These are phyloP conservation scores for Tetracladium marchalianum DNA, from an alignment of 495 filamentous ascomycete species.

Conservation along the genomic window DNA sequence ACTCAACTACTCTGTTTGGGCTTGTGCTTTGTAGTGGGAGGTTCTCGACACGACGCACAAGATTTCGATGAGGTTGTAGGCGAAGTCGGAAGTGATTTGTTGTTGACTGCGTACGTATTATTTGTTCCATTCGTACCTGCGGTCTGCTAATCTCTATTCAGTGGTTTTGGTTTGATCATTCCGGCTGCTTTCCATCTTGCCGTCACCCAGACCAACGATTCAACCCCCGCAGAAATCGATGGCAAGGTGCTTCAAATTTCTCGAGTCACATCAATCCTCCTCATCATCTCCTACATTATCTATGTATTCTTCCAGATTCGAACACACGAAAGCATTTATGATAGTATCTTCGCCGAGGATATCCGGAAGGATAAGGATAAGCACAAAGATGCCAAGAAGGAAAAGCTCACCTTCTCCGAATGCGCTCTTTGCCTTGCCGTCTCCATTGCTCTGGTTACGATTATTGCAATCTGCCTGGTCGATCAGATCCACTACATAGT, in stretches of 20 bases:
- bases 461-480: constrained; percentile 78
- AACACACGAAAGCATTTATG: constrained; percentile 74
- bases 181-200: constrained; percentile 69
- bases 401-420: constrained; percentile 73
- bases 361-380: constrained; percentile 59
- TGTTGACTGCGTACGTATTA: constrained; percentile 59
- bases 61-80: constrained; percentile 66
- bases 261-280: constrained; percentile 63
- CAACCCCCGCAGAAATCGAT: constrained; percentile 26
- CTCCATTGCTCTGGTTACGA: constrained; percentile 60
- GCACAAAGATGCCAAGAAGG: constrained; percentile 48
- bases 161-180: constrained; percentile 69
- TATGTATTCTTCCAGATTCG: constrained; percentile 75
- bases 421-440: constrained; percentile 56
- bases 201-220: constrained; percentile 31
- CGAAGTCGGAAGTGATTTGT: constrained; percentile 70
- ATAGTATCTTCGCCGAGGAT: constrained; percentile 54
- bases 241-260: constrained; percentile 54
- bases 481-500: constrained; percentile 71
- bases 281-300: constrained; percentile 68
- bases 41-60: constrained; percentile 53
- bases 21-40: constrained; percentile 68
- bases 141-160: constrained; percentile 16
- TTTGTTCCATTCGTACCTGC: neutral
- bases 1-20: constrained; percentile 71